phyloP scores from a whole-genome alignment of 768 basidiomycete species.

The Tephrocybe rancida region DNA sequence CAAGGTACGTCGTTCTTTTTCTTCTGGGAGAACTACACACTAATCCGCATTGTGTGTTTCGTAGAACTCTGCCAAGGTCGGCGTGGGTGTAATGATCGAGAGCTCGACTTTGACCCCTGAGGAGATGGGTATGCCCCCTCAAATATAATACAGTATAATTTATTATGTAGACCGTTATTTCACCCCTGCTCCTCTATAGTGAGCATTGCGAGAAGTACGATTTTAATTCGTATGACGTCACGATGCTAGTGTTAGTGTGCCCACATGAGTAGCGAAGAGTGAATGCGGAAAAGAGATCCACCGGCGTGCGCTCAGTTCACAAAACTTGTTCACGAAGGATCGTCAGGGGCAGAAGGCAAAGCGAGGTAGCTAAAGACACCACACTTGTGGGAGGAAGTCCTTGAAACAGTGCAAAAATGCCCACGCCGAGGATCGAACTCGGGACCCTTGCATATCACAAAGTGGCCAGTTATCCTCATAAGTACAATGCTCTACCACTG shows the following conservation, averaged over 20 bases:
- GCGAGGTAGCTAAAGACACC: too few relatives aligned
- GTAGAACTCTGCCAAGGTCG: constrained; percentile 92
- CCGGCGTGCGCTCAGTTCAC: too few relatives aligned
- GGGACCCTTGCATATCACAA: constrained; percentile 53
- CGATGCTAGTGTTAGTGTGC: too few relatives aligned
- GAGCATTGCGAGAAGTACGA: not conserved
- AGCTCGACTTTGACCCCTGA: constrained; percentile 78
- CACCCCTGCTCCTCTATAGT: not conserved
- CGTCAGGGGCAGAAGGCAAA: too few relatives aligned
- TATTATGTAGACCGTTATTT: constrained; percentile 12
- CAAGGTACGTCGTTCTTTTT: constrained; percentile 60
- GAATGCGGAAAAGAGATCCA: too few relatives aligned
- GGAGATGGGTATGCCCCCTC: constrained; percentile 75
- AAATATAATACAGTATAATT: constrained; percentile 37
- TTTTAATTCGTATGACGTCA: not conserved
- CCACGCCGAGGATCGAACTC: constrained; percentile 59
- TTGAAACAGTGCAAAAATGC: constrained; percentile 34
- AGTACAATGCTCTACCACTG: constrained; percentile 65
- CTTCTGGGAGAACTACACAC: constrained; percentile 1
- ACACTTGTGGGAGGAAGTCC: too few relatives aligned
- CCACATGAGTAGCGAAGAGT: too few relatives aligned
- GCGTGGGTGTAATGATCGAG: constrained; percentile 98
- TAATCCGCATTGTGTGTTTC: not conserved
- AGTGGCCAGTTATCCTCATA: constrained; percentile 46
- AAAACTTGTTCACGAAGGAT: too few relatives aligned